Base-by-base conservation (phyloP, 352 stramenopile species). In the Pythium rhizo-oryzae region DNA sequence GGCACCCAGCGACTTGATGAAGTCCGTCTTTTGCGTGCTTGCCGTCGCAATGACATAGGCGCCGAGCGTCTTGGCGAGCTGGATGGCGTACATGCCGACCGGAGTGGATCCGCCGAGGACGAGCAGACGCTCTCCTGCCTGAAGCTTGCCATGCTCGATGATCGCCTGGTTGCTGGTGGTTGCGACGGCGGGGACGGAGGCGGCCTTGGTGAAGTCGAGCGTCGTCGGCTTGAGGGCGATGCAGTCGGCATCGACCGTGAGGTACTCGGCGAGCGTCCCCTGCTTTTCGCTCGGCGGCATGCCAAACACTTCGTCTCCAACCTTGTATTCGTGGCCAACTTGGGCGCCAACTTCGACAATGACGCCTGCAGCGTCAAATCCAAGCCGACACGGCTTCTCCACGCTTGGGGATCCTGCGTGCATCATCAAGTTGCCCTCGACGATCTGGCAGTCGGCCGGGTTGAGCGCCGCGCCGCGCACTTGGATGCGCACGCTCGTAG, bases 211-310 rank as follows among this genome's bases (percentile, higher is more conserved):
- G 24, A 85, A 83, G 30, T 63, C 76, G 25, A 82, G 49, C 21
- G 64, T 78, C 15, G 44, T 72, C 2, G 79, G 79, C 58, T 90
- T 90, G 11, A 61, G 57, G 0, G 76, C 78, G 19, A 90, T 67
- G 4, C 67, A 67, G n/a, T 78, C 33, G 19, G 66, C 73, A 16
- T 77, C 67, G 6, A 76, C 19, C 24, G 65, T 62, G 15, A 81
- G 30, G 50, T 83, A 87, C 66, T 87, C 76, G 59, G 67, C 79
- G 25, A 86, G 70, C 15, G 69, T 43, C 1, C 23, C 51, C 13
- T 37, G 43, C 13, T 62, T 0, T 0, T 18, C 18, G 28, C 53
- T 41, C 7, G 24, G 51, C 21, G 56, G 13, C 59, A 75, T 77
- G 19, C 49, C 72, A 37, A 72, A 68, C 23, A 68, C 61, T 56